Base-by-base conservation (phyloP, 1,284 basidiomycete species). In the Pseudozyma sp. region DNA sequence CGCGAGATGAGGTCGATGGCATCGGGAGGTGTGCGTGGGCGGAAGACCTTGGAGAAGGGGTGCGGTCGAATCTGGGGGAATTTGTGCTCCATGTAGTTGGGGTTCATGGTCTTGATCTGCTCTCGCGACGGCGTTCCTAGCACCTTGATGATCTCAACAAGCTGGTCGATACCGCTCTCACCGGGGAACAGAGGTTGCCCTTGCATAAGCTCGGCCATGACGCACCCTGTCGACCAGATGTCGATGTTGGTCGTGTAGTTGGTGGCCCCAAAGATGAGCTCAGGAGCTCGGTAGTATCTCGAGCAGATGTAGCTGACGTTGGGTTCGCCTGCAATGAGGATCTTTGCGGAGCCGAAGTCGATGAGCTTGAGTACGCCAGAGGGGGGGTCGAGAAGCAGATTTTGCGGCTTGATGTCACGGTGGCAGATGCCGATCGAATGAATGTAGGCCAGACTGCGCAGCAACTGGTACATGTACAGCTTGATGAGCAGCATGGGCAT, bases 161-260 rank as follows among this genome's bases (percentile, higher is more conserved):
- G 86, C 87, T 99, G 96, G 87, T 99, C 96, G 83, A 99, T 99
- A 48, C 96, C 96, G 81, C 94, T 96, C 87, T 99, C 97, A 75
- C 96, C 96, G 4, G 96, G 96, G 90, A 99, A 99, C 62, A 99
- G 89, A 13, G 96, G 96, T 85, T 98, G 95, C 24, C 97, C 96
- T 67, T 99, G 88, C 96, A 99, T 99, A 84, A 99, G 87, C 88
- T 99, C 96, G 31, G 96, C 96, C 97, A 99, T 99, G 68, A 99
- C 96, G 87, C 96, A 99, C 43, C 96, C 96, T 47, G 97, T 98
- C 75, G 95, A 98, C 96, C 96, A 99, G 82, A 99, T 96, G 86
- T 99, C 94, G 83, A 99, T 99, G 86, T 97, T 97, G 79, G 96
- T 99, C n/a, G 95, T 97, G 88, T 99, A 99, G 88, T 99, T 99